Base-by-base conservation (phyloP, 495 filamentous ascomycete genomes). In the Aspergillus nanangensis region DNA sequence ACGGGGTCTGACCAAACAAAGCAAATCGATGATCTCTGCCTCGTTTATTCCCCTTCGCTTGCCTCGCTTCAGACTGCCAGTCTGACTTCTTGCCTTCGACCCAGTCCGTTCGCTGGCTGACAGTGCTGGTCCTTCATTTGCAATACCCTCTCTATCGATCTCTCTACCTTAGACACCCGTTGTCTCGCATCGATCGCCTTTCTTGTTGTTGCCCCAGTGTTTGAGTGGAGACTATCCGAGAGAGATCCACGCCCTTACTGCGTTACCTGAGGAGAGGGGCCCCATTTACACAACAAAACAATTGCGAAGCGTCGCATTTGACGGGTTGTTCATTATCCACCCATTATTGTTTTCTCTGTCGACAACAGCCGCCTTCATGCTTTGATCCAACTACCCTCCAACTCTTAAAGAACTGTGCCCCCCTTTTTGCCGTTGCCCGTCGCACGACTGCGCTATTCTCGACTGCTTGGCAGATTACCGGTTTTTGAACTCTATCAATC, bases 141-240 rank as follows among this genome's bases (percentile, higher is more conserved):
- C n/a, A n/a, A n/a, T n/a, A n/a, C n/a, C n/a, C n/a, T n/a, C n/a
- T 38, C 25, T 17, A 15, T 39, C 23, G 8, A 10, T 11, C n/a
- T 8, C 34, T 36, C 32, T 22, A 23, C 14, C n/a, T 17, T 24
- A 18, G 29, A 23, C 41, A n/a, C 14, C 21, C 29, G 41, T 44
- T 34, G 20, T 44, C 19, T 23, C 18, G 15, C 23, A 15, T 32
- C 29, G 14, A 34, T 7, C 20, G 38, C 20, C 15, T 11, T 44
- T 17, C 9, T 36, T 19, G 13, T 34, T 36, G 20, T 36, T 23
- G 41, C 18, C 44, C 31, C 25, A 32, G 47, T 45, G 38, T 41
- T 49, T 48, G 41, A 41, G 52, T 55, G 52, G 52, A 48, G 34
- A 24, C 44, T 25, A 48, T 44, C 39, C 20, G 45, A 47, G 9